phyloP scores from a whole-genome alignment of 352 stramenopile genomes.

The Globisporangium emineosum region DNA sequence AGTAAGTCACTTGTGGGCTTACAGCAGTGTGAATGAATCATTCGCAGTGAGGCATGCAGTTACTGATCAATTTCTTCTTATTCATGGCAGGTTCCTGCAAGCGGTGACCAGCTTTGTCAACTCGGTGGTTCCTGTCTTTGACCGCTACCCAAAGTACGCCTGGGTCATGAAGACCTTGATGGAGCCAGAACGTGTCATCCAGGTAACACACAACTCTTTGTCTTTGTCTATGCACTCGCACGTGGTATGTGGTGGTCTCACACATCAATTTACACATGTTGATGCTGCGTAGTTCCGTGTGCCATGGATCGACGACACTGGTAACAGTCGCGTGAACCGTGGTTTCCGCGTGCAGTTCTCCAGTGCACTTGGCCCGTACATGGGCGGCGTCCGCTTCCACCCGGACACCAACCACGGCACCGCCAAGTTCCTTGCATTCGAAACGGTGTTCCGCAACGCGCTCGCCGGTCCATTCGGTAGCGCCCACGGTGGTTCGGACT shows the following conservation, averaged over 20 bases:
- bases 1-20: conserved; percentile 4
- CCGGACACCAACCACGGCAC: conserved; percentile 86
- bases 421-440: conserved; percentile 92
- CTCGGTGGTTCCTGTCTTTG: conserved; percentile 83
- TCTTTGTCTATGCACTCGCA: neutral
- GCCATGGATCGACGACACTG: conserved; percentile 96
- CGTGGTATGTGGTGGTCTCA: neutral
- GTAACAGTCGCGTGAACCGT: conserved; percentile 94
- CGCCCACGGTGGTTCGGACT: conserved; percentile 93
- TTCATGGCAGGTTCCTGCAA: conserved; percentile 48
- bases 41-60: neutral
- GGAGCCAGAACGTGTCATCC: conserved; percentile 93
- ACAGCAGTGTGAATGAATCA: neutral
- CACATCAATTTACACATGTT: neutral
- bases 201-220: conserved; percentile 16
- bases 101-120: conserved; percentile 78
- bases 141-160: conserved; percentile 87
- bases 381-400: conserved; percentile 95
- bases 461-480: conserved; percentile 78
- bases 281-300: conserved; percentile 88
- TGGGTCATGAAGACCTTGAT: conserved; percentile 93
- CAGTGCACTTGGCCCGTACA: conserved; percentile 89
- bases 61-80: neutral
- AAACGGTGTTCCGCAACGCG: conserved; percentile 96
- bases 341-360: conserved; percentile 98